Conservation (phyloP, 2,329 filamentous ascomycete species). For the Ophiostoma ips region DNA sequence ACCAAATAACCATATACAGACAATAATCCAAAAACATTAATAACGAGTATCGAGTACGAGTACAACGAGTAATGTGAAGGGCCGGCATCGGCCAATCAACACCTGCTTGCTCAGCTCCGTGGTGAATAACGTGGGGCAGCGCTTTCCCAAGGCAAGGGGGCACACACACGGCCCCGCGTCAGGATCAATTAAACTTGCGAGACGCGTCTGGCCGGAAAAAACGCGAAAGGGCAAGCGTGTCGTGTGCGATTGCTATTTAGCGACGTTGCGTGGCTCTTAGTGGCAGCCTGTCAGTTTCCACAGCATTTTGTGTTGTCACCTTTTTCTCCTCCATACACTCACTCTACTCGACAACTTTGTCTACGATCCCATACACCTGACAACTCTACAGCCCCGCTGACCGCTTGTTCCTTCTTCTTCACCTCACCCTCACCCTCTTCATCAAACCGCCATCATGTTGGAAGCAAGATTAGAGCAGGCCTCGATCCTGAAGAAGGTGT, state of each 20-base stretch:
- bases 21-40: too few relatives aligned
- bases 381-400: neutral
- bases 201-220: constrained; percentile 12
- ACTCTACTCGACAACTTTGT: neutral
- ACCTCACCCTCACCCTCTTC: neutral
- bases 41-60: too few relatives aligned
- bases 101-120: too few relatives aligned
- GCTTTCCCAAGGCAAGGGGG: neutral
- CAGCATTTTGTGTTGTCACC: neutral
- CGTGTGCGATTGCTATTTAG: constrained; percentile 4
- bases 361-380: neutral
- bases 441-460: constrained; percentile 48
- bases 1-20: too few relatives aligned
- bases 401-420: neutral
- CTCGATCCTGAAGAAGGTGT: constrained; percentile 83
- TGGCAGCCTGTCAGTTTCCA: neutral
- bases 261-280: neutral
- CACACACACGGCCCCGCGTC: constrained; percentile 10
- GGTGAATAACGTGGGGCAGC: constrained; percentile 6
- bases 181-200: constrained; percentile 13
- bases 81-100: too few relatives aligned
- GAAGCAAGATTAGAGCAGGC: constrained; percentile 97
- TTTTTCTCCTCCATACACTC: neutral
- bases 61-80: too few relatives aligned
- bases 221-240: constrained; percentile 13